These are phyloP conservation scores for Primulina tabacum DNA, from an alignment of 257 asterid species.

Conservation along the genomic window DNA sequence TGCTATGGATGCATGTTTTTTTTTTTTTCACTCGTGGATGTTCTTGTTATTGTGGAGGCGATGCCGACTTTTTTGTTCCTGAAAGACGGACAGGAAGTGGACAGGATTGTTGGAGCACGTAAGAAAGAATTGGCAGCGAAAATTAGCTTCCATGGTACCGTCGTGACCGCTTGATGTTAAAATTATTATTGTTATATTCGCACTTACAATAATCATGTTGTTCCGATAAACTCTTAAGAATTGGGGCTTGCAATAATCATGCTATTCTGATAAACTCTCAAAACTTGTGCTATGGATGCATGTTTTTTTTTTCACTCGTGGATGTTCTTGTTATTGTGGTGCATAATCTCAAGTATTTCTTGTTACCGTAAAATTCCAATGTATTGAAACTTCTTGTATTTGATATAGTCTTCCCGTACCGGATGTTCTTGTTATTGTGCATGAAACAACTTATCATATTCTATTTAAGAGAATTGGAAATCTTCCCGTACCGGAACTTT, in stretches of 20 bases:
- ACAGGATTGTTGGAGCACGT: conserved; percentile 30
- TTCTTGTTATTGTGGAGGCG: conserved; percentile 23
- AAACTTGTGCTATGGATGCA: background rate
- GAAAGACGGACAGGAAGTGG: conserved; percentile 31
- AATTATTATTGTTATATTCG: background rate
- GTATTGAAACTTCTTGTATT: background rate
- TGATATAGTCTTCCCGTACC: no score
- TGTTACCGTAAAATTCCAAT: no score
- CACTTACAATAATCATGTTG: background rate
- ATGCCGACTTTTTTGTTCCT: conserved; percentile 37
- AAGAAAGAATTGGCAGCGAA: conserved; percentile 23
- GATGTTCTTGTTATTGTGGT: background rate
- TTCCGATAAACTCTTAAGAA: background rate
- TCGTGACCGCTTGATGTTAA: background rate
- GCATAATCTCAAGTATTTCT: background rate
- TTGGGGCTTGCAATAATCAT: background rate
- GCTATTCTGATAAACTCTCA: background rate
- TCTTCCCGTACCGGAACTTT: no score
- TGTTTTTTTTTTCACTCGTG: no score
- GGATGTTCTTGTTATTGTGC: no score
- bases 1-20: background rate
- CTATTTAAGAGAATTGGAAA: no score
- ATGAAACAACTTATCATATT: no score
- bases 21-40: background rate
- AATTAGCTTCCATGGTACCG: conserved; percentile 6